Evolutionary conservation across 306 rosid genomes (phyloP).

Genomic region (Pyrus betulifolia): DNA sequence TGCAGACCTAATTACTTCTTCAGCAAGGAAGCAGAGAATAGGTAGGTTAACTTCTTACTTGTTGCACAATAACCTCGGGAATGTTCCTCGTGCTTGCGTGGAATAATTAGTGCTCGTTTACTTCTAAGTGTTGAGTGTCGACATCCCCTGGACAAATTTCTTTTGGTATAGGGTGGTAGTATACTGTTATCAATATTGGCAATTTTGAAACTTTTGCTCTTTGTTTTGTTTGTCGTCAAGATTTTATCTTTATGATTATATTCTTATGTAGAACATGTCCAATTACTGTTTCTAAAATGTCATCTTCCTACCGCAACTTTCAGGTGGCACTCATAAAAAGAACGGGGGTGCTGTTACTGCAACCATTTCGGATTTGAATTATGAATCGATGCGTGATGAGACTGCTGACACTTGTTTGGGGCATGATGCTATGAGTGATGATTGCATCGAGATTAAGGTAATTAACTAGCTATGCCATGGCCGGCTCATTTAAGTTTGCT

Average conservation of each 20-base stretch:
- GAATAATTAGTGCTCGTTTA: background rate
- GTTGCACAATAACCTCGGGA: background rate
- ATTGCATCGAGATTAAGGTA: slow-evolving; percentile 59
- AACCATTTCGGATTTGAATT: slow-evolving; percentile 31
- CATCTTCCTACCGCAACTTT: slow-evolving; percentile 22
- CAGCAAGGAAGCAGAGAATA: slow-evolving; percentile 53
- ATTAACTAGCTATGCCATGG: slow-evolving; percentile 12
- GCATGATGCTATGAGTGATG: slow-evolving; percentile 42
- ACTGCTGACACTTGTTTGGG: slow-evolving; percentile 45
- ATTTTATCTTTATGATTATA: background rate
- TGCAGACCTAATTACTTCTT: slow-evolving; percentile 61
- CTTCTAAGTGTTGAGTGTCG: background rate
- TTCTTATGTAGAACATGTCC: background rate
- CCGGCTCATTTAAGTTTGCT: background rate
- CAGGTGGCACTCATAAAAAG: slow-evolving; percentile 53
- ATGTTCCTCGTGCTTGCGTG: background rate
- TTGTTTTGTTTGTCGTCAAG: background rate
- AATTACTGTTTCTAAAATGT: slow-evolving; percentile 11
- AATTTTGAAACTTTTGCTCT: background rate
- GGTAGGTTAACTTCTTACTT: slow-evolving; percentile 37
- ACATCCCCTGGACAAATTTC: background rate
- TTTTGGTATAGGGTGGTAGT: background rate
- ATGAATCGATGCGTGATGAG: slow-evolving; percentile 37
- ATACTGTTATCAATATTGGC: background rate
- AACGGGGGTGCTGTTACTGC: slow-evolving; percentile 38